Base-by-base conservation (phyloP, 768 basidiomycete genomes). In the Calocybe indica region DNA sequence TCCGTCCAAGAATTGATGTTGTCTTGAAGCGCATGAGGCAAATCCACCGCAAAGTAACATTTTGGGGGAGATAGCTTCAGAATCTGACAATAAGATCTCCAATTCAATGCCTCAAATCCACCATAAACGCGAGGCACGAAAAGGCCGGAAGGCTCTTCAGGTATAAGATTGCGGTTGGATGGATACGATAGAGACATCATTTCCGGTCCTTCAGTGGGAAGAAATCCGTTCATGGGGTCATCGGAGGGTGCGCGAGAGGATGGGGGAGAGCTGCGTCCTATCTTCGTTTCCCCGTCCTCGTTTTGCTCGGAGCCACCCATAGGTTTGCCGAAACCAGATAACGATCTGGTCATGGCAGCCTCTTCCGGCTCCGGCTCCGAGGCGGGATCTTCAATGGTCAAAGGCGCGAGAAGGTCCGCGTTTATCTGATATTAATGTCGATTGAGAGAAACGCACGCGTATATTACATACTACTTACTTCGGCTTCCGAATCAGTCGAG, bases 21-120 rank as follows among this genome's bases (percentile, higher is more conserved):
- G 58, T 89, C 86, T 48, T 87, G 82, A 5, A 88, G 58, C 3
- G 68, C 52, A 52, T 82, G 79, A 1, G 82, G 80, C n/a, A 88
- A 68, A 50, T 87, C 72, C 48, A 62, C 69, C 2, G 78, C 60
- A 11, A 66, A 63, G 37, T 60, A 56, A 42, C 64, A 65, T 35
- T 62, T 65, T 36, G 62, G 63, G 4, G 51, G 51, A 41, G 68
- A 66, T 41, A 69, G 69, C 15, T 57, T 58, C 32, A 62, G 55
- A 48, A 71, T 55, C 47, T 58, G 59, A 10, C 66, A 63, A 53
- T 63, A 69, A 10, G 61, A 55, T 13, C 62, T 54, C 70, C 73
- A 75, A 11, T 66, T 71, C 33, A 71, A 48, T 22, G 66, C 62
- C 7, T 60, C 58, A 52, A 68, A 65, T 1, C 67, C 71, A 6